Evolutionary conservation across 208 protist species (phyloP).

Genomic region (Leishmania gerbilli): DNA sequence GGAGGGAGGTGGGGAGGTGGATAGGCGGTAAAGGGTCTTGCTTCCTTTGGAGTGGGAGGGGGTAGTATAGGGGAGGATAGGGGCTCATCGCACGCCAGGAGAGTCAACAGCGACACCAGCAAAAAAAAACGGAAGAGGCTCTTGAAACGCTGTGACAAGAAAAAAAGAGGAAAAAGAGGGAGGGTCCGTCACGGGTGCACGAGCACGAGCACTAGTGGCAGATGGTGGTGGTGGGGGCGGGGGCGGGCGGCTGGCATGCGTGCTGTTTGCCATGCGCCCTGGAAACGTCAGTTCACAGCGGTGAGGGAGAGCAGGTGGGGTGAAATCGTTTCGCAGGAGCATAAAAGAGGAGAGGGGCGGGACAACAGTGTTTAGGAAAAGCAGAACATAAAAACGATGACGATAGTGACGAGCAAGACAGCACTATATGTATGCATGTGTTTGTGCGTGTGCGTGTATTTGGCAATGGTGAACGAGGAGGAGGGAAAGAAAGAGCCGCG

Average conservation of each 20-base stretch:
- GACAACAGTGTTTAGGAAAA: background rate
- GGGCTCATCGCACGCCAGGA: background rate
- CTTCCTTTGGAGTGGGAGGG: background rate
- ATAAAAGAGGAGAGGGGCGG: background rate
- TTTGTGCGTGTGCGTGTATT: background rate
- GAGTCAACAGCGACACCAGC: background rate
- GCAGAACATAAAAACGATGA: background rate
- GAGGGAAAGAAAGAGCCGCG: background rate
- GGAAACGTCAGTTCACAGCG: background rate
- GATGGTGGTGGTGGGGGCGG: background rate
- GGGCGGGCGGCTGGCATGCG: background rate
- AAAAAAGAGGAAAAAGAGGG: background rate
- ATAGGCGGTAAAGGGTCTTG: background rate
- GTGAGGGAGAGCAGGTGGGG: background rate
- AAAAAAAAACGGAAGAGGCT: background rate
- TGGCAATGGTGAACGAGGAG: background rate
- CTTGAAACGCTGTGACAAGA: background rate
- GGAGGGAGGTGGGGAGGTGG: too few relatives aligned
- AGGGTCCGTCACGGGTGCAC: background rate
- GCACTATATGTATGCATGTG: background rate
- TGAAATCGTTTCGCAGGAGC: background rate
- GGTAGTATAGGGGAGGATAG: background rate
- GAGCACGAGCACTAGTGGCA: background rate
- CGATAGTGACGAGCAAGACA: background rate
- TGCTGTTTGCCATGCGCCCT: background rate